Evolutionary conservation across 768 basidiomycete species (phyloP).

Genomic region (Leccinum boreale): DNA sequence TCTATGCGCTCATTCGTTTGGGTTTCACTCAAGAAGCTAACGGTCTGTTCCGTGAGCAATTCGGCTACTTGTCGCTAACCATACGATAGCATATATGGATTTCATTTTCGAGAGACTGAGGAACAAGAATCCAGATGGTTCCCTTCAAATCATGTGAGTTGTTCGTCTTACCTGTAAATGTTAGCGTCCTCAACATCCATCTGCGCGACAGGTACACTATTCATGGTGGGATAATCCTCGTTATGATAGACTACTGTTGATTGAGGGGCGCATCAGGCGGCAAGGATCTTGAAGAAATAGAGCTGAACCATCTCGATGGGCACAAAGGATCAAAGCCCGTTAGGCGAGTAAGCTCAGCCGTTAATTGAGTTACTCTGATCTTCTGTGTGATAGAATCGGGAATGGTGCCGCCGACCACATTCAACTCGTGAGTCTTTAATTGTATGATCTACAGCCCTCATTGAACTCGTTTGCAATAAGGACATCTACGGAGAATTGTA

Average conservation of each 20-base stretch:
- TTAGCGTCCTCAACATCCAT: neutral
- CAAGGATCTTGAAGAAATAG: slow-evolving; percentile 80
- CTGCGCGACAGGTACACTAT: slow-evolving; percentile 65
- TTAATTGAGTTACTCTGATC: slow-evolving; percentile 3
- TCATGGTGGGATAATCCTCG: slow-evolving; percentile 50
- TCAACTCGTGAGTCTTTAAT: slow-evolving; percentile 57
- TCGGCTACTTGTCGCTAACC: neutral
- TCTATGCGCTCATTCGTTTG: slow-evolving; percentile 90
- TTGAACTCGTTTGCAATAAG: slow-evolving; percentile 36
- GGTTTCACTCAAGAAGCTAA: slow-evolving; percentile 94
- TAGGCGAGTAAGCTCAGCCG: slow-evolving; percentile 35
- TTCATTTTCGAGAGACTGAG: slow-evolving; percentile 84
- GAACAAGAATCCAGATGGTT: slow-evolving; percentile 85
- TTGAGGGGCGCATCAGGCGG: slow-evolving; percentile 39
- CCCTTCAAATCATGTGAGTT: slow-evolving; percentile 83
- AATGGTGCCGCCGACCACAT: slow-evolving; percentile 96
- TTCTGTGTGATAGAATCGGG: slow-evolving; percentile 55
- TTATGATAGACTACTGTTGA: neutral
- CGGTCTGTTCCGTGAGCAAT: slow-evolving; percentile 40
- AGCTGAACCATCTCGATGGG: slow-evolving; percentile 83
- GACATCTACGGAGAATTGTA: slow-evolving; percentile 97
- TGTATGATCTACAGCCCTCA: neutral
- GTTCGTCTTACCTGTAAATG: neutral
- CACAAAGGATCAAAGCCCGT: slow-evolving; percentile 85
- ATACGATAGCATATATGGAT: slow-evolving; percentile 71